These are phyloP conservation scores for Fulvia fulva DNA, from an alignment of 2,329 filamentous ascomycete species.

Conservation along the genomic window DNA sequence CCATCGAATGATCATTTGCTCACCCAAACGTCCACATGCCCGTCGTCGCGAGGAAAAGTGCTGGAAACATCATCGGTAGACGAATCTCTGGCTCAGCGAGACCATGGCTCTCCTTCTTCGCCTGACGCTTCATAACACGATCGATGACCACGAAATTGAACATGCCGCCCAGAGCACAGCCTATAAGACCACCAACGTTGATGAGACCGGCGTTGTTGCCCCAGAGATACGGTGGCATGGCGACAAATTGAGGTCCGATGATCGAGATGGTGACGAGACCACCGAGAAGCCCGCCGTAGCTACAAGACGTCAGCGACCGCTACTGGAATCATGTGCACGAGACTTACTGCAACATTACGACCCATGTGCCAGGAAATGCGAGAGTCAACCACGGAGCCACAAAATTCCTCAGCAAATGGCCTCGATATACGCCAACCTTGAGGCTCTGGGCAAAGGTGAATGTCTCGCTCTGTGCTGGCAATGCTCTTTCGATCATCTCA, in stretches of 20 bases:
- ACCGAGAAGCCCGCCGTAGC: constrained; percentile 41
- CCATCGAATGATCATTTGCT: too few relatives aligned
- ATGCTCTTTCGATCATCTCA: constrained; percentile 20
- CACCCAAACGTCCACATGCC: constrained; percentile 35
- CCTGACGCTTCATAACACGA: constrained; percentile 35
- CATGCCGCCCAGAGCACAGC: constrained; percentile 34
- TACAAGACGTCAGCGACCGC: not conserved
- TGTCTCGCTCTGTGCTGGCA: constrained; percentile 19
- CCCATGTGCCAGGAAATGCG: constrained; percentile 40
- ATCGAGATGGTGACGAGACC: constrained; percentile 38
- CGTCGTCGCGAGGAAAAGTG: constrained; percentile 36
- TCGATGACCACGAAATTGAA: constrained; percentile 39
- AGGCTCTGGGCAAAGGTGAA: constrained; percentile 38
- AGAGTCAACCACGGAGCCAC: constrained; percentile 37
- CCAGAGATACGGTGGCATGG: constrained; percentile 41
- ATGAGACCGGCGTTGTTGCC: constrained; percentile 38
- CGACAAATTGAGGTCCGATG: constrained; percentile 37
- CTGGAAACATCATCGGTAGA: constrained; percentile 38
- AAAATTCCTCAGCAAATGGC: constrained; percentile 34
- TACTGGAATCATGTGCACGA: not conserved
- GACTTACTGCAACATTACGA: constrained; percentile 35
- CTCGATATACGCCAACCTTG: constrained; percentile 34
- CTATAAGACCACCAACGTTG: constrained; percentile 38
- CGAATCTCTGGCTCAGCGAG: constrained; percentile 40
- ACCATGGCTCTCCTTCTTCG: constrained; percentile 36